phyloP scores from a whole-genome alignment of 2,329 filamentous ascomycete species.

The Cadophora luteo-olivacea region DNA sequence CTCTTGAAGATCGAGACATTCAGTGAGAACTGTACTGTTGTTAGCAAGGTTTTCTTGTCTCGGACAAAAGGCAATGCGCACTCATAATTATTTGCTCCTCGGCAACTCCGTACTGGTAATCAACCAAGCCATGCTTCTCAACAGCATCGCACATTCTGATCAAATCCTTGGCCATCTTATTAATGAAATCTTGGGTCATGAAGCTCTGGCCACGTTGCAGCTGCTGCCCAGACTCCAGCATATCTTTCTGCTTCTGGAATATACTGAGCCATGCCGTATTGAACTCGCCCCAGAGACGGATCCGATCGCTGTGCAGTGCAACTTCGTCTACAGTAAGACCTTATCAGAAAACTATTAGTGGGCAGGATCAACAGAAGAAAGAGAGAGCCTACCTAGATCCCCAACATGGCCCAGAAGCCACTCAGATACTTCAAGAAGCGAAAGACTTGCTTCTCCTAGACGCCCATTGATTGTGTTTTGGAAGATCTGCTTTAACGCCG shows the following conservation, averaged over 20 bases:
- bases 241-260: constrained; percentile 82
- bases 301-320: constrained; percentile 73
- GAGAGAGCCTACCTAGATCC: constrained; percentile 64
- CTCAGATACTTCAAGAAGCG: constrained; percentile 66
- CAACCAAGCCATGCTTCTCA: constrained; percentile 91
- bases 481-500: constrained; percentile 66
- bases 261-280: constrained; percentile 90
- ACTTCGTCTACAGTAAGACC: constrained; percentile 86
- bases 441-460: constrained; percentile 63
- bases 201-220: constrained; percentile 59
- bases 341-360: constrained; percentile 53
- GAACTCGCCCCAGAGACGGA: constrained; percentile 92
- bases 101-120: constrained; percentile 97
- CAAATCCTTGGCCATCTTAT: constrained; percentile 82
- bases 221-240: constrained; percentile 54
- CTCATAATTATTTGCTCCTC: constrained; percentile 89
- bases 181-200: constrained; percentile 71
- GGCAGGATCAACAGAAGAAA: constrained; percentile 40
- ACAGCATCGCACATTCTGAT: constrained; percentile 84
- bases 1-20: constrained; percentile 61
- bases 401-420: constrained; percentile 71
- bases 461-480: constrained; percentile 65
- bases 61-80: constrained; percentile 53
- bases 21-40: constrained; percentile 52
- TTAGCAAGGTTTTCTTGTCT: constrained; percentile 8